Conservation (phyloP, 1,284 basidiomycete species). For the Cryptococcus sp. region DNA sequence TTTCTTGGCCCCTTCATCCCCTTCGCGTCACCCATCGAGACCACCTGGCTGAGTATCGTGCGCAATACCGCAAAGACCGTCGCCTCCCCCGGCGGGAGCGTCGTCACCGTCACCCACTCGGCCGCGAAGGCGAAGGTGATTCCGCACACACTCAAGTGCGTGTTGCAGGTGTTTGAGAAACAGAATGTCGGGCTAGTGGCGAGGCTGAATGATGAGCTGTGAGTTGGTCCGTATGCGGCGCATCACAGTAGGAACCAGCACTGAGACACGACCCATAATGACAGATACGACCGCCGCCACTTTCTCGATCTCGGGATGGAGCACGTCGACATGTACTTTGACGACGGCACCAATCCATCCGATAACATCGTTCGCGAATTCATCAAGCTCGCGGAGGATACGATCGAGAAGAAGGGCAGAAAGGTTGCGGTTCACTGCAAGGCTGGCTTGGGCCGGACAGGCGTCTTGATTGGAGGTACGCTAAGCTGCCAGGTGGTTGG, state of each 20-base stretch:
- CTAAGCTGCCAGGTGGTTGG: background rate
- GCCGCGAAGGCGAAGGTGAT: constrained; percentile 56
- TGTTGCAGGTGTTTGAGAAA: constrained; percentile 86
- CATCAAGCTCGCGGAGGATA: constrained; percentile 74
- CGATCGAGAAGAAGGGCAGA: constrained; percentile 63
- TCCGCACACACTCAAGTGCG: constrained; percentile 74
- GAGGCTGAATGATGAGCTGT: constrained; percentile 85
- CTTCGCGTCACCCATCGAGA: constrained; percentile 84
- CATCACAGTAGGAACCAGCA: background rate
- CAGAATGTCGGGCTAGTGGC: constrained; percentile 87
- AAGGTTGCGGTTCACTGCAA: constrained; percentile 81
- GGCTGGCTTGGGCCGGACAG: constrained; percentile 53
- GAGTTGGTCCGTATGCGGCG: constrained; percentile 3
- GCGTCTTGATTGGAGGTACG: constrained; percentile 78
- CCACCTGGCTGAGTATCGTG: constrained; percentile 22
- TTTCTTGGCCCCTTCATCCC: constrained; percentile 84
- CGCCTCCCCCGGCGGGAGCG: background rate
- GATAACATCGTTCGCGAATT: constrained; percentile 91
- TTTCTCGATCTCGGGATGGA: constrained; percentile 85
- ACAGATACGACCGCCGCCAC: constrained; percentile 70
- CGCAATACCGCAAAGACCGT: background rate
- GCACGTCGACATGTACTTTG: constrained; percentile 83
- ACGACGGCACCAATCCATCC: constrained; percentile 79
- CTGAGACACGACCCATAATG: background rate
- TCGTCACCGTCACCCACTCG: constrained; percentile 1